Base-by-base conservation (phyloP, 2,329 filamentous ascomycete species). In the Fusarium solani-melongenae region DNA sequence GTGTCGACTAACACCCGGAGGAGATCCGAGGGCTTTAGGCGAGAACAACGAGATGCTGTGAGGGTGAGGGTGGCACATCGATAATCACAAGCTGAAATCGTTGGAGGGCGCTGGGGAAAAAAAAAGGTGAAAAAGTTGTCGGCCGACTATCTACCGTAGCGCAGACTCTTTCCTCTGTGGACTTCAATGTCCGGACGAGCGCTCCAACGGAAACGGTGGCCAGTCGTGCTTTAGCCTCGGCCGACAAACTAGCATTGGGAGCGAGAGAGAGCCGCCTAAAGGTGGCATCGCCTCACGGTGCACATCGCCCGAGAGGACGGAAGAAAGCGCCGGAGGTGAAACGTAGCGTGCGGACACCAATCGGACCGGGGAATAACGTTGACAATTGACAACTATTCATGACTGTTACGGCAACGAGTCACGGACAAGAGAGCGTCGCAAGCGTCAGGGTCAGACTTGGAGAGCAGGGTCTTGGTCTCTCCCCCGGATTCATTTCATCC, bases 401-500 rank as follows among this genome's bases (percentile, higher is more conserved):
- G 61, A 62, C 29, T 44, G 11, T 63, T 39, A 22, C 36, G 49
- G 36, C 46, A 56, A 57, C 61, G 61, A 64, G 61, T 64, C 49
- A 64, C 11, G 24, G 49, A 39, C 27, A 20, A 51, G 46, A 31
- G 46, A 51, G 39, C 27, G 53, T 31, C 53, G 38, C 51, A 41
- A 57, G 64, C 20, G 38, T 55, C 36, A 33, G 49, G 46, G 53
- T 59, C 60, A 38, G 41, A 58, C 33, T 31, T 27, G 44, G 44
- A 51, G 46, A 41, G 61, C 31, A 62, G 39, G 60, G 39, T 39
- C 56, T n/a, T 44, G 44, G 56, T 44, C 10, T 64, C 53, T 74
- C 70, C 72, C 71, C 72, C 72, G 44, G 72, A 74, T 74, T 74
- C 46, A 64, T 67, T 57, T 58, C 22, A 73, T 69, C 56, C 67